Evolutionary conservation across 2,329 filamentous ascomycete genomes (phyloP), one percentile per base, ranked within the genome.

Genomic region (Trichoderma sp.): DNA sequence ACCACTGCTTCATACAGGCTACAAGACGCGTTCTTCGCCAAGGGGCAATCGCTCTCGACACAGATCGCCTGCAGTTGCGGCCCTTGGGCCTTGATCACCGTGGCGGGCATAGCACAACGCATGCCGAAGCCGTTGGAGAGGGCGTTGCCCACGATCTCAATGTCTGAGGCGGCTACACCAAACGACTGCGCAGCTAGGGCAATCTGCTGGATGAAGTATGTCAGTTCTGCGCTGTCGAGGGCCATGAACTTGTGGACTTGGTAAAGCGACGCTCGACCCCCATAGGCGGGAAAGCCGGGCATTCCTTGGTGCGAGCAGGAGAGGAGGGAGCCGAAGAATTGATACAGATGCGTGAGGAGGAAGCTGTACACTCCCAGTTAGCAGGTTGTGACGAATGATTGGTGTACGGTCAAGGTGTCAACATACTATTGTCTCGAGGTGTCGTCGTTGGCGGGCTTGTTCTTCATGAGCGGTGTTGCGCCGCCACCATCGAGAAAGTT

Each of bases 401-500:
- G 18, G 28, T 34, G n/a, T 14, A 18, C 30, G 28, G 26, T 47
- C 43, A n/a, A 21, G 43, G 18, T 47, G 43, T n/a, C 43, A 15
- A 79, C 82, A 69, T 83, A 88, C 86, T 88, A 88, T 83, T 90
- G 88, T 71, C 85, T 84, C 0, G 86, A 88, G 21, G 72, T 82
- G 6, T 78, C 82, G 73, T 82, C 80, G 73, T 87, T 84, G 74
- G 88, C 82, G 18, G 88, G 84, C 83, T 80, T 87, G 80, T 88
- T 88, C 77, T 83, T 84, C 82, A 81, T 85, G 74, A 90, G 77
- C 28, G 88, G 86, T 21, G 80, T 83, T 36, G 87, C 87, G 74
- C 84, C 88, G 56, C 88, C 89, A 60, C 84, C 88, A 74, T 90
- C 89, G 30, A 91, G 82, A 79, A 89, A 90, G 83, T 90, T 90